Percentiles rank a stretch among this genome's conserved stretches.
Evolutionary conservation across 1,284 basidiomycete genomes (phyloP).

Genomic region (Neolentinus lepideus): DNA sequence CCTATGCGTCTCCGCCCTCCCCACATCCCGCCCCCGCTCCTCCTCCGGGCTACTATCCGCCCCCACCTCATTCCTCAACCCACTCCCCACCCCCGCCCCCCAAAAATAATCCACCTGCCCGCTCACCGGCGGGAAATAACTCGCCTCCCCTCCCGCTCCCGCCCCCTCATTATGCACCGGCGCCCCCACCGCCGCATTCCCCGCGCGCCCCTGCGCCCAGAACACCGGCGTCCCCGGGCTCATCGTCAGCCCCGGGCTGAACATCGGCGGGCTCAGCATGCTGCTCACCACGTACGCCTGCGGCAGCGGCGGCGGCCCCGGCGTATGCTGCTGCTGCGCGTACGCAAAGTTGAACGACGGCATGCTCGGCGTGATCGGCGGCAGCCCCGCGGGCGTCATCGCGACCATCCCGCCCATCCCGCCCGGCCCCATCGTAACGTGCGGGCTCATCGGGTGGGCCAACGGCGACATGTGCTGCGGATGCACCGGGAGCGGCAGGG

Average conservation of each 20-base stretch:
- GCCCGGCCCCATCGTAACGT: conserved; percentile 11
- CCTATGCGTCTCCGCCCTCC: not conserved
- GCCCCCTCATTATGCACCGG: conserved; percentile 34
- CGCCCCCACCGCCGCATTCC: conserved; percentile 65
- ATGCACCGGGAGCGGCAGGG: conserved; percentile 21
- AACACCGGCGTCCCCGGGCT: conserved; percentile 70
- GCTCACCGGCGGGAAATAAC: conserved; percentile 37
- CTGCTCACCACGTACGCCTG: not conserved
- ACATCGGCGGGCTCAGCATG: conserved; percentile 17
- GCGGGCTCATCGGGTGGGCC: conserved; percentile 27
- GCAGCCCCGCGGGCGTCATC: conserved; percentile 62
- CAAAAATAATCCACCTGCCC: conserved; percentile 1
- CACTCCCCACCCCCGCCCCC: not conserved
- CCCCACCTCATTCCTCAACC: conserved; percentile 1
- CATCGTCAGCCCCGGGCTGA: conserved; percentile 34
- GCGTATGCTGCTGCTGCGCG: conserved; percentile 9
- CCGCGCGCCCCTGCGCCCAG: conserved; percentile 53
- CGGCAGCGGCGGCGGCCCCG: not conserved
- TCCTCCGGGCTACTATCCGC: not conserved
- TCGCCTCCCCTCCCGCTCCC: conserved; percentile 15
- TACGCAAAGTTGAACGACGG: conserved; percentile 59
- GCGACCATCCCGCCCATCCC: conserved; percentile 16
- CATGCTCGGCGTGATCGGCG: conserved; percentile 76
- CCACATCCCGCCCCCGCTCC: not conserved
- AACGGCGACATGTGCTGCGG: conserved; percentile 20